Base-by-base conservation (phyloP, 139 green algal genomes). In the Chlamydomonas sp. region DNA sequence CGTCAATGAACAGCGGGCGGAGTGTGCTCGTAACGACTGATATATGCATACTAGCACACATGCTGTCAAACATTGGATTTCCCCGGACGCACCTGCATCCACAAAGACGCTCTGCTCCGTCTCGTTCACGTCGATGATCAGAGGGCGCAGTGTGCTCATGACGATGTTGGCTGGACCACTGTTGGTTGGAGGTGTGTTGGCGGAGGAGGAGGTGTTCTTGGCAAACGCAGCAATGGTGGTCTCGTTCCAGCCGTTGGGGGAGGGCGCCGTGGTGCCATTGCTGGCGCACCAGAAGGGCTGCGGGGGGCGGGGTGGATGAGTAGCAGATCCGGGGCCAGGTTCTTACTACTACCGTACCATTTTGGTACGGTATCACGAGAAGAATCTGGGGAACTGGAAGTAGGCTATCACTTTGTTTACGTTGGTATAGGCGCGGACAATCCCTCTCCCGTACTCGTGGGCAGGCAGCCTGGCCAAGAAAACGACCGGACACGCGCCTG, bases 111-210 rank as follows among this genome's bases (percentile, higher is more conserved):
- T 95, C 58, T 87, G 0, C 2, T 85, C 80, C 0, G 89, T 87
- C 79, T 97, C 94, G 74, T 98, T 90, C 18, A 97, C 91, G 9
- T 61, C 59, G 71, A 95, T 93, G 62, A 86, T 78, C 20, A 94
- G 79, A 10, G 93, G 93, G 68, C 93, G 88, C 31, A 95, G 86
- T 2, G 93, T 94, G 18, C 66, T 89, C 87, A 96, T 90, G 18
- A 89, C 73, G 20, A 95, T 94, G 91, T 93, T 93, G 69, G 90
- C 92, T 60, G 90, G 62, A 12, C 72, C 71, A 61, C 62, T 31
- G 0, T 61, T 10, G 5, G 82, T 4, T 4, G 82, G 82, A 3
- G 71, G 12, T 10, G 4, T 10, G 14, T 1, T 2, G 14, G 16
- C 60, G 16, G 67, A 7, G 18, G 14, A 49, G 31, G 31, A 49